phyloP scores from a whole-genome alignment of 257 asterid species.

The Capsicum chinense region DNA sequence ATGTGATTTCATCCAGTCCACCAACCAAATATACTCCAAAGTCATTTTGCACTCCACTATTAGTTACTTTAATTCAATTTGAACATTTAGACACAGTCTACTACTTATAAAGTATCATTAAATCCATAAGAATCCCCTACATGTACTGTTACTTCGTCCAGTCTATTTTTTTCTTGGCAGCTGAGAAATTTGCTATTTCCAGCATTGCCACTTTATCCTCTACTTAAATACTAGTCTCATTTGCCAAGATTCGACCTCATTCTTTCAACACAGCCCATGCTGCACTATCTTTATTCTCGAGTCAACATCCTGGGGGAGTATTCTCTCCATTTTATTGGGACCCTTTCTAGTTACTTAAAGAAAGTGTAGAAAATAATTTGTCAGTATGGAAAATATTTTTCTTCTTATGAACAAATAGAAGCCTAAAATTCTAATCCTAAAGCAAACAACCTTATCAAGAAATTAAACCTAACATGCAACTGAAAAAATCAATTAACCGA shows the following conservation, averaged over 20 bases:
- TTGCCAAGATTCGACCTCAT: background rate
- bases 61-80: background rate
- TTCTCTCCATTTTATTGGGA: background rate
- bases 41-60: background rate
- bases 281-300: background rate
- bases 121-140: conserved; percentile 13
- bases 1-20: background rate
- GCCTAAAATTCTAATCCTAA: too few relatives aligned
- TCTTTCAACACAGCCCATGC: background rate
- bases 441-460: too few relatives aligned
- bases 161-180: background rate
- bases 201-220: too few relatives aligned
- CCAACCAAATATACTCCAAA: background rate
- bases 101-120: background rate
- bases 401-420: too few relatives aligned
- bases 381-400: too few relatives aligned
- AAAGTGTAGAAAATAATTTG: too few relatives aligned
- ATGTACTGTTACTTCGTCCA: background rate
- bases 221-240: background rate
- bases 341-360: background rate
- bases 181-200: too few relatives aligned
- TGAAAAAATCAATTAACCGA: background rate
- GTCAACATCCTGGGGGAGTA: background rate
- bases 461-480: too few relatives aligned
- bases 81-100: background rate